Base-by-base conservation (phyloP, 495 filamentous ascomycete species). In the Hyaloscypha hepaticicola region DNA sequence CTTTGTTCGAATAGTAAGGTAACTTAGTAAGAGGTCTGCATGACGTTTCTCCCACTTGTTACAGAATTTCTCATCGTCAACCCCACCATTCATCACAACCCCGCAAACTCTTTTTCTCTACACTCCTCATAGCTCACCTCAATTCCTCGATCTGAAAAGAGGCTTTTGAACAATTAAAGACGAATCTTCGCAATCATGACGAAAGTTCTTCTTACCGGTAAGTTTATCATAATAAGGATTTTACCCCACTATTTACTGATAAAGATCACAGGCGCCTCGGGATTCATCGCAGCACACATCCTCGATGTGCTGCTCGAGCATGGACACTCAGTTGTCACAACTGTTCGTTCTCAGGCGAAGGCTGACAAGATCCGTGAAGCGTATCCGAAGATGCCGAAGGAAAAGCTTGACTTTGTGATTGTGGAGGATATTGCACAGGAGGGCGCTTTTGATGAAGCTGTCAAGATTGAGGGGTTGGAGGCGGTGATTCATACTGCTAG, bases 401-500 rank as follows among this genome's bases (percentile, higher is more conserved):
- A 84, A 22, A 85, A 88, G 69, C 86, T 98, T 14, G 83, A 83
- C 60, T 92, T 89, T 65, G 82, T 82, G 58, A 87, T 96, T 71
- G 92, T 97, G 6, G 83, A 88, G 58, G 93, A 98, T 75, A 91
- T 97, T 69, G 90, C 90, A 2, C 65, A 85, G 65, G 82, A 83
- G 49, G 80, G 83, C 45, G 90, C 91, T 66, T 96, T 96, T 74
- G 90, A 96, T 67, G 80, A 92, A 69, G 90, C 90, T 19, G 85
- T 92, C 62, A 84, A 82, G 55, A 63, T 61, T 28, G 89, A 90
- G 1, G 89, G 87, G 3, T 87, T 97, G 65, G 93, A 94, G 64
- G 88, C 86, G 65, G 91, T 98, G 26, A 79, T 97, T 55, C 93
- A 98, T 75, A 96, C 92, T 0, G 93, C 94, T 2, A 89, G 86